phyloP scores from a whole-genome alignment of 805 yeast species.

The Starmerella bombicola region DNA sequence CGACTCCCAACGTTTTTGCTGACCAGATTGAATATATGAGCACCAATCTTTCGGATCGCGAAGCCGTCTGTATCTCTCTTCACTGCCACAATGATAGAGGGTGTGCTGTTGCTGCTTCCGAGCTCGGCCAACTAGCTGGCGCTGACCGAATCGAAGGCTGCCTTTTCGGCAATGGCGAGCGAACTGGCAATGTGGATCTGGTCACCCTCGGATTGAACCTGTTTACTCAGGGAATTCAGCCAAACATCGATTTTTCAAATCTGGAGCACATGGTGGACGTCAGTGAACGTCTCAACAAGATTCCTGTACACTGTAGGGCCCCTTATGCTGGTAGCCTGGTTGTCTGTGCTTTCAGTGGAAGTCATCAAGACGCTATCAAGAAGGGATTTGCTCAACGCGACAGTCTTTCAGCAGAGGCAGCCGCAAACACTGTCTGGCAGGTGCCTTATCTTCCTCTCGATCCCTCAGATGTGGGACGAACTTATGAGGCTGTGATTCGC shows the following conservation, averaged over 20 bases:
- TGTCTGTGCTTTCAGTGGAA: constrained; percentile 72
- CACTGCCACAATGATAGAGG: constrained; percentile 83
- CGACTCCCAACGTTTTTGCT: constrained; percentile 71
- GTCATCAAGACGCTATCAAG: constrained; percentile 83
- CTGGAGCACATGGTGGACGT: constrained; percentile 53
- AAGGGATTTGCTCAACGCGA: constrained; percentile 54
- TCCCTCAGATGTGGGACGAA: constrained; percentile 74
- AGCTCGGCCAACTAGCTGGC: constrained; percentile 68
- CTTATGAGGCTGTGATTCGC: constrained; percentile 84
- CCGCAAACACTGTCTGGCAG: constrained; percentile 39
- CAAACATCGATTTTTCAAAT: constrained; percentile 59
- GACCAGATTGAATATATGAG: constrained; percentile 71
- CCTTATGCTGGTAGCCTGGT: constrained; percentile 77
- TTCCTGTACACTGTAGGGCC: constrained; percentile 65
- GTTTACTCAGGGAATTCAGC: constrained; percentile 67
- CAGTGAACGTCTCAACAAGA: constrained; percentile 68
- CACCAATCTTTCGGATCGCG: constrained; percentile 49
- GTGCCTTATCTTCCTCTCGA: constrained; percentile 76
- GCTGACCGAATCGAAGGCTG: constrained; percentile 86
- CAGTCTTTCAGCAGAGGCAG: constrained; percentile 21
- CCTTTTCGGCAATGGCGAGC: constrained; percentile 74
- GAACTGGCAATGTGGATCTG: constrained; percentile 76
- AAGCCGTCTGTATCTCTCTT: constrained; percentile 57
- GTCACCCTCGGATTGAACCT: constrained; percentile 66
- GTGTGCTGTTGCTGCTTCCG: constrained; percentile 82